phyloP scores from a whole-genome alignment of 768 basidiomycete species.

The Suillus tomentosus region DNA sequence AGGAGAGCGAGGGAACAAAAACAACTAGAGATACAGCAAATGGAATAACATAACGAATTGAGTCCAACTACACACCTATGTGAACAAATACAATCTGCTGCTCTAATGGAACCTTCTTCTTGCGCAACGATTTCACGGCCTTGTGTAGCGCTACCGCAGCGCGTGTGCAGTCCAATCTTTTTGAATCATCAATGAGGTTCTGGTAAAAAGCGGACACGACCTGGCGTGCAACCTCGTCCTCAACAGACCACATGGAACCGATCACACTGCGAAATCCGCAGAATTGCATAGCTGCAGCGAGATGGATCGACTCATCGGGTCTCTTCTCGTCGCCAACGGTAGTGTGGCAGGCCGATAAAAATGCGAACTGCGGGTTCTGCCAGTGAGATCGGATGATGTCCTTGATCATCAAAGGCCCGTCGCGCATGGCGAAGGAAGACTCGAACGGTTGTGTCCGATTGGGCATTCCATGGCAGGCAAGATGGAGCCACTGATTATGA shows the following conservation, averaged over 20 bases:
- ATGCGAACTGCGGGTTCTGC: constrained; percentile 19
- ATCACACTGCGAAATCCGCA: constrained; percentile 25
- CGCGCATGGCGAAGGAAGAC: too few species aligned
- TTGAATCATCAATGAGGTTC: neutral
- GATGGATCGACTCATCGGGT: constrained; percentile 23
- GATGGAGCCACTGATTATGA: too few species aligned
- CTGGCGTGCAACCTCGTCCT: constrained; percentile 2
- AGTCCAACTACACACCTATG: neutral
- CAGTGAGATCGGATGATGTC: constrained; percentile 16
- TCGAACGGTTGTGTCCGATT: too few species aligned
- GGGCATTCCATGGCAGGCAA: too few species aligned
- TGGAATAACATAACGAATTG: too few species aligned
- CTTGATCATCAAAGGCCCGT: constrained; percentile 1
- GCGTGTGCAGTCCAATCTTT: constrained; percentile 2
- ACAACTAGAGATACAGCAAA: too few species aligned
- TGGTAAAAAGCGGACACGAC: constrained; percentile 8
- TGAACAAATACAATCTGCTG: constrained; percentile 12
- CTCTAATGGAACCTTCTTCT: constrained; percentile 8
- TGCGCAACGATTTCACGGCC: neutral
- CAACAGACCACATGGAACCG: constrained; percentile 25
- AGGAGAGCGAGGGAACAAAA: too few species aligned
- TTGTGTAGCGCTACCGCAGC: constrained; percentile 12
- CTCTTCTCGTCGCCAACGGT: constrained; percentile 18
- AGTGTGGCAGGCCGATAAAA: constrained; percentile 28
- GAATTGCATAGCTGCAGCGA: constrained; percentile 27